A percentile compares a stretch with the other conserved stretches of the same genome.
Evolutionary conservation across 129 eudicot species (phyloP).

Genomic region (Flaveria sonorensis): DNA sequence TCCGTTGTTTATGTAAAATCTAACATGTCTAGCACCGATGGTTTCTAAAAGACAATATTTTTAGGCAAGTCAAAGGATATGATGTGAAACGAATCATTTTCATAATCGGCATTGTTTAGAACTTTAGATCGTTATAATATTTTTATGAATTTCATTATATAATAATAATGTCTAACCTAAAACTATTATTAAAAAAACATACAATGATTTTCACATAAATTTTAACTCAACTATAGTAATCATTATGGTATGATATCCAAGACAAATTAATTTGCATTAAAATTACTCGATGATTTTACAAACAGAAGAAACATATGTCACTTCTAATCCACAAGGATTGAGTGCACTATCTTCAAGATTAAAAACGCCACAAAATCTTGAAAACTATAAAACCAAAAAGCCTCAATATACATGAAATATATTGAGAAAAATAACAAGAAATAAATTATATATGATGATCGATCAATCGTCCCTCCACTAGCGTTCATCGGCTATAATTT

Average conservation of each 20-base stretch:
- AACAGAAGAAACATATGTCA: conserved; percentile 43
- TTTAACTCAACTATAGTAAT: not conserved
- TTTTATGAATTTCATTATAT: too few relatives aligned
- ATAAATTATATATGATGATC: conserved; percentile 19
- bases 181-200: not conserved
- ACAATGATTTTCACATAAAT: not conserved
- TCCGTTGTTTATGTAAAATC: too few relatives aligned
- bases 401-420: conserved; percentile 31
- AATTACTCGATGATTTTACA: conserved; percentile 39
- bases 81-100: not conserved
- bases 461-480: conserved; percentile 27
- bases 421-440: conserved; percentile 30
- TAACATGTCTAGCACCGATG: not conserved
- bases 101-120: not conserved
- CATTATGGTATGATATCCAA: not conserved
- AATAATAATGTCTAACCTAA: not conserved
- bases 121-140: too few relatives aligned
- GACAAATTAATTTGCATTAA: conserved; percentile 34
- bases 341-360: conserved; percentile 53
- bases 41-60: not conserved
- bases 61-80: not conserved
- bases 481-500: conserved; percentile 54
- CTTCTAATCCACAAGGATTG: conserved; percentile 94
- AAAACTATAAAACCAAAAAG: conserved; percentile 1
- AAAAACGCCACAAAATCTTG: conserved; percentile 17